Percentiles rank a stretch among this genome's conserved stretches.
phyloP scores from a whole-genome alignment of 805 yeast genomes.

The Millerozyma acaciae region DNA sequence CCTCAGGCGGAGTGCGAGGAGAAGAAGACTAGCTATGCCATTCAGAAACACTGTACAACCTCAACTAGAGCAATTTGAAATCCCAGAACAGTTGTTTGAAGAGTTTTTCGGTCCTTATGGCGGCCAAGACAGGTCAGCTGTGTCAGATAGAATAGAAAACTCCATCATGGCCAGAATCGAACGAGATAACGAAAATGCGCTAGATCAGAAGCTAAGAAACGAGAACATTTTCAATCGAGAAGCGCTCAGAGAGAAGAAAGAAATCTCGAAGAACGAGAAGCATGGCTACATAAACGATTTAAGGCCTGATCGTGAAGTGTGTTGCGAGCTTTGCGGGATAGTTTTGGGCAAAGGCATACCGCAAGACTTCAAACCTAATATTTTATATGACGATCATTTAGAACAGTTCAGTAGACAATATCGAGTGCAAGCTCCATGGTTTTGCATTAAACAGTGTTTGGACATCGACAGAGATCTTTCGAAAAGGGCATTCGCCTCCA shows the following conservation, averaged over 20 bases:
- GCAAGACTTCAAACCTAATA: slow-evolving; percentile 38
- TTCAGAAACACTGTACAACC: background rate
- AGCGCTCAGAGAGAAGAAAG: slow-evolving; percentile 25
- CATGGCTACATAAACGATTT: slow-evolving; percentile 31
- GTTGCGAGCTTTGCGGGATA: slow-evolving; percentile 67
- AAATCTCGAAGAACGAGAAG: slow-evolving; percentile 18
- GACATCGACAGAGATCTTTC: slow-evolving; percentile 58
- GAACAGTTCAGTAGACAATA: slow-evolving; percentile 20
- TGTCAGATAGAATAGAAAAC: slow-evolving; percentile 16
- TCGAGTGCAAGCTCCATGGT: slow-evolving; percentile 62
- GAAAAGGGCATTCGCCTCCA: slow-evolving; percentile 58
- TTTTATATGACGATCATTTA: slow-evolving; percentile 24
- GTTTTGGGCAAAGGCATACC: slow-evolving; percentile 74
- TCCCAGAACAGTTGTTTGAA: slow-evolving; percentile 7
- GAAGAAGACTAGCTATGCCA: background rate
- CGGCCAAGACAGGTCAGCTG: slow-evolving; percentile 3
- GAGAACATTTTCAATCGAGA: slow-evolving; percentile 30
- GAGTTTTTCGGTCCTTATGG: slow-evolving; percentile 3
- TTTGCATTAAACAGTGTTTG: slow-evolving; percentile 46
- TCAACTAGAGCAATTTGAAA: slow-evolving; percentile 6
- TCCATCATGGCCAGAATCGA: slow-evolving; percentile 39
- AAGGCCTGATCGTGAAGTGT: slow-evolving; percentile 12
- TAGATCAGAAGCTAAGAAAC: slow-evolving; percentile 28
- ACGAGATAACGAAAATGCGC: slow-evolving; percentile 34
- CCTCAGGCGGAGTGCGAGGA: background rate